Base-by-base conservation (phyloP, 73 alveolate genomes). In the Stentor coeruleus region DNA sequence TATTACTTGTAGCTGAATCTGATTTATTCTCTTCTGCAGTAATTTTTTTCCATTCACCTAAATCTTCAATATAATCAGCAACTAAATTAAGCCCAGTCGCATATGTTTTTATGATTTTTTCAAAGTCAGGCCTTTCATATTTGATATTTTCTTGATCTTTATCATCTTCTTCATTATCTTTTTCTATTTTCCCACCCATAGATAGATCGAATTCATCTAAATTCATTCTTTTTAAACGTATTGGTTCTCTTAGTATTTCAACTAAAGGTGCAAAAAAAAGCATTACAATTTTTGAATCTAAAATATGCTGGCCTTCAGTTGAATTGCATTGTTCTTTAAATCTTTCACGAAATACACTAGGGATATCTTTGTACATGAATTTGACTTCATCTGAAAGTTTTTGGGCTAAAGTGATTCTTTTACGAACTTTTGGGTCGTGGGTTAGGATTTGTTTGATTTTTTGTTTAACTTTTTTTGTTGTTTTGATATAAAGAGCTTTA, bases 261-360 rank as follows among this genome's bases (percentile, higher is more conserved):
- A 66, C 79, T 2, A 66, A 66, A 20, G 79, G 79, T 66, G 37
- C n/a, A 66, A 66, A 66, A 40, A 66, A 66, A 20, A 66, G 41
- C 1, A 31, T 20, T 14, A 66, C 79, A 1, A 66, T 66, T 33
- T 66, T 66, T 66, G 79, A 66, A 20, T 66, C 79, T 1, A 66
- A 33, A 33, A 66, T 66, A 0, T 20, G 40, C 14, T 1, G 20
- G 39, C 79, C 79, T 66, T 66, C 79, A 26, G 14, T 20, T 0
- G 79, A 20, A 66, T 66, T 66, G 37, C 79, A 66, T 33, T 66
- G 79, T 66, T 20, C n/a, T 20, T 26, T 37, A 66, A 66, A 66
- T 11, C 37, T 20, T 2, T 66, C 79, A 20, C n/a, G 37, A 66
- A 66, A 66, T 3, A 66, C 79, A 66, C 40, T 20, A 0, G 79